Conservation (phyloP, 192 early-diverging fungal species). For the Podila epigama region DNA sequence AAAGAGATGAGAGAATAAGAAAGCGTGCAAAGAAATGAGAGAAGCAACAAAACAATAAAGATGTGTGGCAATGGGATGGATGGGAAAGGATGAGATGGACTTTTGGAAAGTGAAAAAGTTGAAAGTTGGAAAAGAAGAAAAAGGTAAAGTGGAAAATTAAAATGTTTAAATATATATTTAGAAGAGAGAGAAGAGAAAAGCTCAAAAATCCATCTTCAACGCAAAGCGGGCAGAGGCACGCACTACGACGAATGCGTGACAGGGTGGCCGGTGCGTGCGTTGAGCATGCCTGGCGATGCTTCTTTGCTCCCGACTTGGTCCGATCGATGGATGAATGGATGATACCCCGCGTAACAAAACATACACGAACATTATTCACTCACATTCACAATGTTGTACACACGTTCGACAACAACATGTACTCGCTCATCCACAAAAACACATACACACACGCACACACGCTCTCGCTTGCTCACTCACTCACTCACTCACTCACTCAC, state of each 20-base stretch:
- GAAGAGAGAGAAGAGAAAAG: not conserved
- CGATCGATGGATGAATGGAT: not conserved
- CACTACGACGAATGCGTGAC: too few species aligned
- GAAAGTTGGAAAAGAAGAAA: too few species aligned
- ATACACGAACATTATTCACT: too few species aligned
- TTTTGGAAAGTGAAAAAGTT: not conserved
- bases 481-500: not conserved
- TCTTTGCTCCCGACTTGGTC: not conserved
- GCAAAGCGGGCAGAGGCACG: too few species aligned
- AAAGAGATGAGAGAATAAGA: not conserved
- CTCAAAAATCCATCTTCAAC: not conserved
- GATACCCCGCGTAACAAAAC: too few species aligned
- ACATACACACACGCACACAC: not conserved
- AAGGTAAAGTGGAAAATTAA: not conserved
- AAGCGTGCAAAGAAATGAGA: not conserved
- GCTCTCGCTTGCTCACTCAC: not conserved
- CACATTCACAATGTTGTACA: too few species aligned
- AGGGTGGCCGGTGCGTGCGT: not conserved
- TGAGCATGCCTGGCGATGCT: too few species aligned
- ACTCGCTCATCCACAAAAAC: not conserved
- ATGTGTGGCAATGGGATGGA: too few species aligned
- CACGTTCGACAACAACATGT: too few species aligned
- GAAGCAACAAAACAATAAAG: conserved; percentile 2
- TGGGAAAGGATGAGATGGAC: not conserved
- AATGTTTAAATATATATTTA: not conserved